phyloP scores from a whole-genome alignment of 768 basidiomycete genomes.

The Cyclocybe cylindracea region DNA sequence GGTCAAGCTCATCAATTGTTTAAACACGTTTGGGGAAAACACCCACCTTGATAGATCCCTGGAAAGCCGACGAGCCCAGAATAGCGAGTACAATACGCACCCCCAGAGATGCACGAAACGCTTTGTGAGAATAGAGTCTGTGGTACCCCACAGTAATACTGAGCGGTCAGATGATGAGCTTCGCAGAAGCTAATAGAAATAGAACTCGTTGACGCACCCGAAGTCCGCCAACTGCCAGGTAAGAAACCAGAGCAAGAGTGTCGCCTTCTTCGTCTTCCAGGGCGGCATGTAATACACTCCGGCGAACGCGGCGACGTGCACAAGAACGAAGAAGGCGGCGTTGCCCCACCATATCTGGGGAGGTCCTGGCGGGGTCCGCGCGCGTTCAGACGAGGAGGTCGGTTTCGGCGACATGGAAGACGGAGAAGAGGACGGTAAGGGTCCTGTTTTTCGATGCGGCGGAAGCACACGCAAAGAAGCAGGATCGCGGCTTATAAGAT shows the following conservation, averaged over 20 bases:
- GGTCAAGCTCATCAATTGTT: too few species aligned
- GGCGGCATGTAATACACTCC: slow-evolving; percentile 56
- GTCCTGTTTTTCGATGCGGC: too few species aligned
- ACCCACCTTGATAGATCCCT: slow-evolving; percentile 75
- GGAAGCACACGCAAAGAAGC: too few species aligned
- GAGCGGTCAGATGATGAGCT: neutral
- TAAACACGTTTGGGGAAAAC: neutral
- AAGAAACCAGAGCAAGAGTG: slow-evolving; percentile 51
- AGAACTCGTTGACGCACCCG: slow-evolving; percentile 44
- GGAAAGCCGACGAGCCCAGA: slow-evolving; percentile 73
- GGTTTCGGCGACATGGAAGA: neutral
- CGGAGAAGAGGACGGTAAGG: too few species aligned
- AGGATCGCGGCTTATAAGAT: too few species aligned
- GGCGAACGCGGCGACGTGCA: slow-evolving; percentile 57
- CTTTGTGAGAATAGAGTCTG: slow-evolving; percentile 74
- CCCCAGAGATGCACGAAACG: slow-evolving; percentile 58
- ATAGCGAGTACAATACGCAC: slow-evolving; percentile 62
- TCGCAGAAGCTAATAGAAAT: neutral
- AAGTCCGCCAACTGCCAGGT: slow-evolving; percentile 74
- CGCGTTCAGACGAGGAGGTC: neutral
- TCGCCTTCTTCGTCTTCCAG: slow-evolving; percentile 40
- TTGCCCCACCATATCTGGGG: slow-evolving; percentile 66
- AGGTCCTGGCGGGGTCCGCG: neutral
- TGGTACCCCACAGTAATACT: slow-evolving; percentile 81
- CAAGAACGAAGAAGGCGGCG: slow-evolving; percentile 52